Percentiles rank a stretch among this genome's conserved stretches.
Conservation (phyloP, 768 basidiomycete genomes). For the Thelephora aurantiotincta region DNA sequence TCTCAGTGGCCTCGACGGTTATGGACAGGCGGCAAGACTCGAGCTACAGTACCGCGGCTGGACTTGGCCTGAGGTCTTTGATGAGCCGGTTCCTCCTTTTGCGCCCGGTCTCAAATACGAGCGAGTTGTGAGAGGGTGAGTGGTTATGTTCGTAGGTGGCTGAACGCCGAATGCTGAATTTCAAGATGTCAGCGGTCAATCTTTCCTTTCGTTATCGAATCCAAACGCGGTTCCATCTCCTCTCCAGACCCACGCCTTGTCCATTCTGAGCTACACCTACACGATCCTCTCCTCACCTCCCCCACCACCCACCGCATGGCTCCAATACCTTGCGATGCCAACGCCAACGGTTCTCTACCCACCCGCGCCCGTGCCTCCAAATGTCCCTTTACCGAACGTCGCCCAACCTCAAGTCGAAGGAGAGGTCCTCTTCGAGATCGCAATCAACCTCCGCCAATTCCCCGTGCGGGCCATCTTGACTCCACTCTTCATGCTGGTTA, state of each 20-base stretch:
- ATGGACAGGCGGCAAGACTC: slow-evolving; percentile 13
- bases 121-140: slow-evolving; percentile 16
- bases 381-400: slow-evolving; percentile 48
- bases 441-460: slow-evolving; percentile 32
- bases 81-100: slow-evolving; percentile 19
- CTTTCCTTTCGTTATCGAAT: slow-evolving; percentile 38
- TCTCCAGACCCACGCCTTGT: slow-evolving; percentile 50
- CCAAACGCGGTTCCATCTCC: slow-evolving; percentile 35
- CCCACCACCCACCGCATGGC: slow-evolving; percentile 13
- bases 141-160: background rate
- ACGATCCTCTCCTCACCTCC: slow-evolving; percentile 25
- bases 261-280: slow-evolving; percentile 47
- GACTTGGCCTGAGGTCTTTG: slow-evolving; percentile 29
- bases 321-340: slow-evolving; percentile 10
- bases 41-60: slow-evolving; percentile 22
- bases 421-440: slow-evolving; percentile 20
- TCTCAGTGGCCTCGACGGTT: slow-evolving; percentile 7
- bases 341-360: slow-evolving; percentile 21
- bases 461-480: slow-evolving; percentile 53
- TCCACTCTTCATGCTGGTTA: slow-evolving; percentile 51
- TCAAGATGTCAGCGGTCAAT: slow-evolving; percentile 25
- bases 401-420: slow-evolving; percentile 30
- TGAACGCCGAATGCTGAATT: too few relatives aligned
- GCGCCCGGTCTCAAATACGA: slow-evolving; percentile 21
- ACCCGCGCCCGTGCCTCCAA: slow-evolving; percentile 12